Evolutionary conservation across 306 rosid species (phyloP), one percentile per base, ranked within the genome.

Genomic region (Mimosa pudica): DNA sequence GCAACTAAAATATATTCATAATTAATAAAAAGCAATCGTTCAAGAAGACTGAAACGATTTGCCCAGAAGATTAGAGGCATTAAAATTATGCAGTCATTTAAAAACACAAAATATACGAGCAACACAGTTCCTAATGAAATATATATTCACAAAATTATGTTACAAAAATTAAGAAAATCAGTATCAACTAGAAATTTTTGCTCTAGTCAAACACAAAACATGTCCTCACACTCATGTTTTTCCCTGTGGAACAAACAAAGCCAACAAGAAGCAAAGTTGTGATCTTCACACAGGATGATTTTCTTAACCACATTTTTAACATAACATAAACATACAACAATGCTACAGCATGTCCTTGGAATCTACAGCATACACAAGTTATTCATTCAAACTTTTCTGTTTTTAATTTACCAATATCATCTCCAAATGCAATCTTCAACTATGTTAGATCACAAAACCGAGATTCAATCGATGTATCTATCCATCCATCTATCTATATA

Each of bases 361-460:
- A 17, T 41, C 16, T 74, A 78, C 48, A 36, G 6, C 51, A 42
- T 10, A 68, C 35, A 45, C 42, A 44, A 69, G 32, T 41, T 32
- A 63, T 20, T 64, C 57, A 64, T 79, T 64, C 73, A 79, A 65
- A 79, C 16, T 68, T 16, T 44, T 57, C n/a, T 41, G 77, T 49
- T 67, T 60, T 64, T 44, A 76, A 65, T 68, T 54, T n/a, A 70
- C 70, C 80, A 57, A 71, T 58, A 66, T 77, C 63, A 8, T 48
- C 47, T 79, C 76, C 75, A 42, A 74, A 77, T 86, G 66, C 73
- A 68, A 68, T 69, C 67, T 58, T 24, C 71, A 82, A 81, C 83
- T 42, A 67, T 42, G 74, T 49, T 67, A 60, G 72, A 73, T 69
- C 17, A 57, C 42, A 75, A 35, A 76, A 80, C 77, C 14, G 1